These are phyloP conservation scores for Fusarium haematococcum DNA, from an alignment of 2,329 filamentous ascomycete species.

Conservation along the genomic window DNA sequence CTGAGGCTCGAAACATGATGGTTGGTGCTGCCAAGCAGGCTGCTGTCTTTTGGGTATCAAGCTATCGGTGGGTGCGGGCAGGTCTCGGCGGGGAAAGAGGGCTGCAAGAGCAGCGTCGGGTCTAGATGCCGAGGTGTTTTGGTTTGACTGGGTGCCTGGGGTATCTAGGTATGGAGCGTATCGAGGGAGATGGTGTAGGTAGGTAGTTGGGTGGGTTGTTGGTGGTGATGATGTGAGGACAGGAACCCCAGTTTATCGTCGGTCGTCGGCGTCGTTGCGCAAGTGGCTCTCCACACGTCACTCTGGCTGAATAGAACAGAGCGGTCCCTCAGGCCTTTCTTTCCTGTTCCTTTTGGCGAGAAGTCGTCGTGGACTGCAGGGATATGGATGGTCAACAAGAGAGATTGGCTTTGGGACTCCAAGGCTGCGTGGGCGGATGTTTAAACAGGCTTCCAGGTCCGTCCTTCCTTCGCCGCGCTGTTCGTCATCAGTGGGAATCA, in stretches of 20 bases:
- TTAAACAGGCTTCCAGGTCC: conserved; percentile 22
- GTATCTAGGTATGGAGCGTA: conserved; percentile 22
- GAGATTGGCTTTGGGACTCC: neutral
- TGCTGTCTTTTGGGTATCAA: conserved; percentile 18
- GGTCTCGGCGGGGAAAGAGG: conserved; percentile 1
- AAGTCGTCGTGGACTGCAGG: conserved; percentile 14
- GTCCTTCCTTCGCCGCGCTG: conserved; percentile 13
- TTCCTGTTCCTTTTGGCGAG: neutral
- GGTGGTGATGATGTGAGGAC: conserved; percentile 17
- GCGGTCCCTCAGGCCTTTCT: neutral
- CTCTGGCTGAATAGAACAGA: conserved; percentile 8
- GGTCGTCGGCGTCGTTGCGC: conserved; percentile 17
- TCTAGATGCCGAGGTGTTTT: conserved; percentile 1
- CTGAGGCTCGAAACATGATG: conserved; percentile 70
- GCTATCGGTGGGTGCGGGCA: conserved; percentile 7
- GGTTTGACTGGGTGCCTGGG: conserved; percentile 17
- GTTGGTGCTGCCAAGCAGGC: conserved; percentile 35
- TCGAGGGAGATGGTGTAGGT: neutral
- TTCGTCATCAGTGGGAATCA: conserved; percentile 38
- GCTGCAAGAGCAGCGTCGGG: neutral
- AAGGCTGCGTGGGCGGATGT: conserved; percentile 3
- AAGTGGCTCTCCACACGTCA: conserved; percentile 34
- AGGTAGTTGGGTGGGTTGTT: conserved; percentile 6
- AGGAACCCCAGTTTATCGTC: conserved; percentile 34
- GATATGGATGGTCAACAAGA: neutral